Percentiles rank a stretch among this genome's conserved stretches.
phyloP scores from a whole-genome alignment of 306 rosid species.

The Sicyos edulis region DNA sequence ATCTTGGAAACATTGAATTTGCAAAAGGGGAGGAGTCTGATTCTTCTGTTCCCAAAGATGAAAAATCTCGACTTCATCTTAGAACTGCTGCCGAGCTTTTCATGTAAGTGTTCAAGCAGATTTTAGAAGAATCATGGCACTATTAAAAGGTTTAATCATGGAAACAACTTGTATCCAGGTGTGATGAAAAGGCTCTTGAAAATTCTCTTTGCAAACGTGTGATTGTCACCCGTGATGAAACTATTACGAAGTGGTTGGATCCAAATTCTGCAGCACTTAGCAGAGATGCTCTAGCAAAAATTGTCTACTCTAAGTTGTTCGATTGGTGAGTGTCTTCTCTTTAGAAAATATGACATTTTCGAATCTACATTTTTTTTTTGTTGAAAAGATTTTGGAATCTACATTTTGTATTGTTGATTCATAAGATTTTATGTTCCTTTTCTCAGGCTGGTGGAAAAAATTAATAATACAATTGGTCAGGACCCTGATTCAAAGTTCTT shows the following conservation, averaged over 20 bases:
- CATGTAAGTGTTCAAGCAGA: conserved; percentile 40
- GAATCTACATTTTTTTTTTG: no score
- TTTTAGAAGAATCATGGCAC: conserved; percentile 23
- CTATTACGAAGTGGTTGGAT: conserved; percentile 85
- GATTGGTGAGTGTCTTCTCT: conserved; percentile 68
- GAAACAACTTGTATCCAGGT: conserved; percentile 46
- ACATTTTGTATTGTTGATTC: conserved; percentile 12
- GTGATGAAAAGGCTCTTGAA: conserved; percentile 90
- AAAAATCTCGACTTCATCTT: conserved; percentile 79
- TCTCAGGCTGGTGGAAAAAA: conserved; percentile 90
- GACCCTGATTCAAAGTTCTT: conserved; percentile 78
- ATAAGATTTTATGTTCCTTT: conserved; percentile 22
- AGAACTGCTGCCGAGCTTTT: conserved; percentile 88
- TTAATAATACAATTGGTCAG: conserved; percentile 89
- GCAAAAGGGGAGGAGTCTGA: conserved; percentile 83
- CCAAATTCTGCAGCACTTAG: conserved; percentile 86
- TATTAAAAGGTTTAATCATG: conserved; percentile 17
- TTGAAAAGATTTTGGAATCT: conserved; percentile 10
- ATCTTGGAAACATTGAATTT: conserved; percentile 95
- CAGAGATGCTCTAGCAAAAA: conserved; percentile 96
- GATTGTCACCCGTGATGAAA: conserved; percentile 94
- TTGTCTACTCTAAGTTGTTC: conserved; percentile 84
- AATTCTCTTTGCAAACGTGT: conserved; percentile 99
- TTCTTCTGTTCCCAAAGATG: conserved; percentile 85
- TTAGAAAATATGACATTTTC: conserved; percentile 18